Base-by-base conservation (phyloP, 495 filamentous ascomycete species). In the Penicilliopsis zonata region DNA sequence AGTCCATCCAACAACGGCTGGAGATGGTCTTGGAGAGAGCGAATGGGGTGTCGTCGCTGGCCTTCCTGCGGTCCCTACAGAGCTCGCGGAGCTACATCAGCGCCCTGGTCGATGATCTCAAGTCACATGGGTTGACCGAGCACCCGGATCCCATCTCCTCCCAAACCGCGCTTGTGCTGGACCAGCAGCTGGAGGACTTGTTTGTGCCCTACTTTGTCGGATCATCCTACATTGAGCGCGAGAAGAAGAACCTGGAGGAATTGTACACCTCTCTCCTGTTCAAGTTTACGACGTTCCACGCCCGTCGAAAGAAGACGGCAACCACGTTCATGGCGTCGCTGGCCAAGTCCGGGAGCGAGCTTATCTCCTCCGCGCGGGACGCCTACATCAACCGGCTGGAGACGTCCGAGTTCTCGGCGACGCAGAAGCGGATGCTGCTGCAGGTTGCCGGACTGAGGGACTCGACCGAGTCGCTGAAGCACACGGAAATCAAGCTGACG, bases 1-100 rank as follows among this genome's bases (percentile, higher is more conserved):
- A 99, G 52, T 94, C 88, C 2, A 80, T 98, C 39, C 92, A 96
- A 50, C 90, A 96, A 53, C 67, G 86, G 2, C 66, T 99, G 9
- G 92, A 99, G 44, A 86, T 93, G 81, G 86, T 99, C 6, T 64
- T 99, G 26, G 85, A 94, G 37, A 94, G 94, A 55, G 88, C 92
- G 9, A 81, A 80, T 41, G 77, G 76, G 5, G 74, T 94, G 24
- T 96, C 92, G 1, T 86, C 85, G 3, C 61, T 99, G 14, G 87
- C 92, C 3, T 96, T 94, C 50, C 64, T 99, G 0, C 76, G 92
- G 23, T 88, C 83, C 19, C 48, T 99, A 13, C 92, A 99, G 55
- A 80, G 87, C 15, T 85, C 90, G 3, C 71, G 86, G 34, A 76
- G 72, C 32, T 94, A 86, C 44, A 83, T 99, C 46, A 75, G 78